Base-by-base conservation (phyloP, 2,329 filamentous ascomycete species). In the Colletotrichum sp. region DNA sequence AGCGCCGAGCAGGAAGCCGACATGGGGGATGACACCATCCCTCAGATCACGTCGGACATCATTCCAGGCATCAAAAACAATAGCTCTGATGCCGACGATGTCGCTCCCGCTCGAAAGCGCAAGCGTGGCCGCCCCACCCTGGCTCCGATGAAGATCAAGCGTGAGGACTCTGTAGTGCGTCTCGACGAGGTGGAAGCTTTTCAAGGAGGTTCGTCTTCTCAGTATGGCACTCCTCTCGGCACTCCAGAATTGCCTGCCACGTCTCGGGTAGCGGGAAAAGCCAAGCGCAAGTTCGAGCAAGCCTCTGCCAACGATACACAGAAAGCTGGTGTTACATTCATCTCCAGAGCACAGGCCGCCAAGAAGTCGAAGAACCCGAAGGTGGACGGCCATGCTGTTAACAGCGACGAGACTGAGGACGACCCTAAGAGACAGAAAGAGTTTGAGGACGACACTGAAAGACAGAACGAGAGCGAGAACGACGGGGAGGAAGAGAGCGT, bases 41-140 rank as follows among this genome's bases (percentile, higher is more conserved):
- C 32, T 15, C n/a, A 66, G n/a, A 16, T 75, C 48, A 62, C 57
- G 30, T 75, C 72, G 24, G 72, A 72, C 10, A 72, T 75, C 26
- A 36, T 32, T 52, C n/a, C 44, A 52, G 44, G n/a, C 44, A 52
- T 13, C 44, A 52, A 52, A 22, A 13, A 13, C n/a, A 52, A 22
- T 13, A 13, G 3, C n/a, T 52, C 44, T 22, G 44, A 52, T 52
- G n/a, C 44, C 12, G n/a, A 52, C 28, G 52, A 24, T 12, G 8
- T 6, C 22, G 10, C 9, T 13, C 13, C 66, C 10, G 9, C 22
- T 28, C 15, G 8, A 6, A 60, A 71, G 39, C 72, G 68, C n/a
- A 72, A 52, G 34, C 24, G n/a, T 18, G 72, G 68, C n/a, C 60
- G 48, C 9, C 60, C 60, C 18, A 55, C 9, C 18, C n/a, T 15